Evolutionary conservation across 2,329 filamentous ascomycete species (phyloP).

Genomic region (Neospermospora avenae): DNA sequence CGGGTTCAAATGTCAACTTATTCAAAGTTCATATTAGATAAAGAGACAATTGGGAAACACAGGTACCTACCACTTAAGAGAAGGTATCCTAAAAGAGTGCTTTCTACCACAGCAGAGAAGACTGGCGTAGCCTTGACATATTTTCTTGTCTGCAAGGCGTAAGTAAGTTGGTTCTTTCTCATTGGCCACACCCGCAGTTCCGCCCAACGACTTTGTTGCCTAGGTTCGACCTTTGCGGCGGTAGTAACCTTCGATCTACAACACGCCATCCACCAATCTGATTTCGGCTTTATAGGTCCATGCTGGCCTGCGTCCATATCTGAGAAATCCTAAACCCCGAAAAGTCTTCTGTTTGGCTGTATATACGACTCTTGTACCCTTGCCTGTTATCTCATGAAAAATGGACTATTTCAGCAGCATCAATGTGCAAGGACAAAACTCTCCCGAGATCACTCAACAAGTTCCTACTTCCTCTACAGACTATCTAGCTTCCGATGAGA

Average conservation of each 20-base stretch:
- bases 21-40: no score
- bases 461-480: neutral
- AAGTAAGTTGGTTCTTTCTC: no score
- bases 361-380: neutral
- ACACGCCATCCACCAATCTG: neutral
- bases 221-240: no score
- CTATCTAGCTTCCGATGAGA: neutral
- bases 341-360: neutral
- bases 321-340: neutral
- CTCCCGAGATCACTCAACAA: constrained; percentile 2
- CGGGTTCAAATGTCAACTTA: no score
- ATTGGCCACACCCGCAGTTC: no score
- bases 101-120: no score
- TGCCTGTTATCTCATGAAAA: neutral
- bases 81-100: no score
- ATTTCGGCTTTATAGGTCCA: neutral
- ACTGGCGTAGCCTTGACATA: no score
- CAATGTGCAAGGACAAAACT: constrained; percentile 2
- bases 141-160: no score
- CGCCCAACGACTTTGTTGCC: no score
- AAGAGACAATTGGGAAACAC: no score
- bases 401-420: constrained; percentile 24
- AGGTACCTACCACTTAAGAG: no score
- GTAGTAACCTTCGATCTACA: neutral
- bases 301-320: neutral